Evolutionary conservation across 768 basidiomycete genomes (phyloP).

Genomic region (Termitomyces sp.): DNA sequence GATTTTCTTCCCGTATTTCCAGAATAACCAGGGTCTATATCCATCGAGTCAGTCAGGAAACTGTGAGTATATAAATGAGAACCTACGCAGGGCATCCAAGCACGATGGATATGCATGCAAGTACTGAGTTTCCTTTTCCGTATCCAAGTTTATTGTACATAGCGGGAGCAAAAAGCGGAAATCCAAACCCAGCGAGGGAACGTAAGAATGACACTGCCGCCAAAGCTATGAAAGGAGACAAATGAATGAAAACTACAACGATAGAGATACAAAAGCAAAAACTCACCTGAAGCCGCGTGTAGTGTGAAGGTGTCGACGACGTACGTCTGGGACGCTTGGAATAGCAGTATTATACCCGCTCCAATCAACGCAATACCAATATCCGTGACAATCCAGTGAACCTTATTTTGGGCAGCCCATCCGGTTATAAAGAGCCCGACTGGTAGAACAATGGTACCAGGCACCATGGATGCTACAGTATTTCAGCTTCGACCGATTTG

Average conservation of each 20-base stretch:
- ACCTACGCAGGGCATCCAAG: constrained; percentile 58
- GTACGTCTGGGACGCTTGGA: constrained; percentile 62
- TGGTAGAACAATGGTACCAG: constrained; percentile 55
- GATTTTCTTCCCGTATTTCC: constrained; percentile 34
- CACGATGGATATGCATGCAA: constrained; percentile 51
- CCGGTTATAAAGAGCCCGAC: constrained; percentile 64
- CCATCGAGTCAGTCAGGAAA: neutral
- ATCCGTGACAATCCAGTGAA: constrained; percentile 70
- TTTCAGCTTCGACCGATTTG: neutral
- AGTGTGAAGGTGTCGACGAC: constrained; percentile 62
- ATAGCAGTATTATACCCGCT: constrained; percentile 49
- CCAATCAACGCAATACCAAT: constrained; percentile 56
- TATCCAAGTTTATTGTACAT: constrained; percentile 65
- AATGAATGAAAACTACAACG: neutral
- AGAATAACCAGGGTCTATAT: constrained; percentile 29
- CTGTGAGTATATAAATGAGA: neutral
- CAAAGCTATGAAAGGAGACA: constrained; percentile 34
- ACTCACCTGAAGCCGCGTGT: constrained; percentile 58
- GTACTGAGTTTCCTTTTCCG: constrained; percentile 62
- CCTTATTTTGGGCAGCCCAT: constrained; percentile 52
- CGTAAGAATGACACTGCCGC: constrained; percentile 61
- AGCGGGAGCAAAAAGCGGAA: constrained; percentile 71
- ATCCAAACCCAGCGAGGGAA: constrained; percentile 63
- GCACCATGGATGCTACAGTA: constrained; percentile 49
- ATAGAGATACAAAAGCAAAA: neutral